phyloP scores from a whole-genome alignment of 2,329 filamentous ascomycete genomes.

The Colletotrichum sp. region DNA sequence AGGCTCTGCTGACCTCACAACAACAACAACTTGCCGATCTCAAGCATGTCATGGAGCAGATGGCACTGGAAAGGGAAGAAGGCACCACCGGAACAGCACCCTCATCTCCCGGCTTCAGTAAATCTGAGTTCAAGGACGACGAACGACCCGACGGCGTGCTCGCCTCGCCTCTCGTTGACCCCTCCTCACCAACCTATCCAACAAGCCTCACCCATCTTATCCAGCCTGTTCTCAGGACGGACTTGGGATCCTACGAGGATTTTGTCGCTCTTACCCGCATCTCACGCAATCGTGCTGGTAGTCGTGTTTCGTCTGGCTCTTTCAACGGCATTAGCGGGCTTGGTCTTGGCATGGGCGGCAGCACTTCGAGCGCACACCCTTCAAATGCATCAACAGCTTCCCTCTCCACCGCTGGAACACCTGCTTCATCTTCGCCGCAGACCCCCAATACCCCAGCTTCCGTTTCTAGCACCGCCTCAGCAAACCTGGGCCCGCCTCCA shows the following conservation, averaged over 20 bases:
- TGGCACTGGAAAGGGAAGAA: conserved; percentile 77
- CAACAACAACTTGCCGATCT: conserved; percentile 92
- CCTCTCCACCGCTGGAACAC: conserved; percentile 52
- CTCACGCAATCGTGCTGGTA: conserved; percentile 64
- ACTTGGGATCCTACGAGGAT: conserved; percentile 82
- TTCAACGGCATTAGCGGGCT: conserved; percentile 57
- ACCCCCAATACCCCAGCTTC: conserved; percentile 65
- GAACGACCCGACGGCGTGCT: conserved; percentile 40
- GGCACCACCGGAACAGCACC: conserved; percentile 75
- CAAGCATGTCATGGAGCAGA: conserved; percentile 90
- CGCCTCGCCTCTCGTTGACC: conserved; percentile 45
- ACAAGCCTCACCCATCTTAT: conserved; percentile 83
- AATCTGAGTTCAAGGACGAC: conserved; percentile 65
- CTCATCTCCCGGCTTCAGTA: conserved; percentile 79
- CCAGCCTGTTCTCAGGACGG: conserved; percentile 81
- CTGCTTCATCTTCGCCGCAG: conserved; percentile 58
- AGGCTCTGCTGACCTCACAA: conserved; percentile 83
- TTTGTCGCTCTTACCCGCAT: conserved; percentile 79
- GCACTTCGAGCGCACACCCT: conserved; percentile 50
- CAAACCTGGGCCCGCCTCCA: conserved; percentile 36
- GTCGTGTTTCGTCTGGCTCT: conserved; percentile 71
- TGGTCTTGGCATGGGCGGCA: conserved; percentile 49
- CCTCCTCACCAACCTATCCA: conserved; percentile 59
- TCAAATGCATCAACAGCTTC: conserved; percentile 68
- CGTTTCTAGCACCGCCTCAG: conserved; percentile 49